Conservation (phyloP, 805 yeast genomes). For the Myxozyma udenii region DNA sequence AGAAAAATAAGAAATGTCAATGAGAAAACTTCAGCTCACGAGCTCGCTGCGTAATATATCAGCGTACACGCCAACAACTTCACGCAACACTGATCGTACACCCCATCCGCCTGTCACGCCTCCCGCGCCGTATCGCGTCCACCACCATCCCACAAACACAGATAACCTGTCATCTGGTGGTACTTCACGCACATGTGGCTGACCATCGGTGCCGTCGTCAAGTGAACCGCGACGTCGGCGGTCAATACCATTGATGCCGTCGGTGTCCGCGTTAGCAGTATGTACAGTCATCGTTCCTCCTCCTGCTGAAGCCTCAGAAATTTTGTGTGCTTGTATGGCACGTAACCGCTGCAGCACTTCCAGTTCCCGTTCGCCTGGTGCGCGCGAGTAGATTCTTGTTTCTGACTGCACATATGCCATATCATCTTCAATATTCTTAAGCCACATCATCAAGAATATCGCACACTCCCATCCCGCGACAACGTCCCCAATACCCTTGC, state of each 20-base stretch:
- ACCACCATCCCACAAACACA: slow-evolving; percentile 23
- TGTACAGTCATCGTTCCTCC: neutral
- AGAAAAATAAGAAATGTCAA: too few relatives aligned
- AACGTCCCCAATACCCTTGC: slow-evolving; percentile 21
- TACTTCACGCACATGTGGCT: too few relatives aligned
- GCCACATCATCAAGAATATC: slow-evolving; percentile 20
- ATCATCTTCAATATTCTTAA: slow-evolving; percentile 21
- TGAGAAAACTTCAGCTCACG: too few relatives aligned
- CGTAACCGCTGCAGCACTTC: slow-evolving; percentile 17
- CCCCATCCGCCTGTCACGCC: slow-evolving; percentile 21
- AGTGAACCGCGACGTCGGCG: neutral
- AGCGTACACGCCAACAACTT: slow-evolving; percentile 13
- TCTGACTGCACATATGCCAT: slow-evolving; percentile 12
- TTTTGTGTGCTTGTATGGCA: slow-evolving; percentile 1
- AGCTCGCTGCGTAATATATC: slow-evolving; percentile 12
- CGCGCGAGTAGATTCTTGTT: slow-evolving; percentile 11
- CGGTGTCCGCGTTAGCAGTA: neutral
- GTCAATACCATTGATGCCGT: neutral
- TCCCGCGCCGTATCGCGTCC: slow-evolving; percentile 20
- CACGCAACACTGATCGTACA: slow-evolving; percentile 15
- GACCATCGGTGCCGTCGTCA: neutral
- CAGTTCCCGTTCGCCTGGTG: slow-evolving; percentile 22
- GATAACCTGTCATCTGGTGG: slow-evolving; percentile 10
- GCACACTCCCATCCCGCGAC: slow-evolving; percentile 24
- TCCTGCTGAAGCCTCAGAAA: neutral